phyloP scores from a whole-genome alignment of 2,329 filamentous ascomycete genomes.

The Cryoendolithus antarcticus region DNA sequence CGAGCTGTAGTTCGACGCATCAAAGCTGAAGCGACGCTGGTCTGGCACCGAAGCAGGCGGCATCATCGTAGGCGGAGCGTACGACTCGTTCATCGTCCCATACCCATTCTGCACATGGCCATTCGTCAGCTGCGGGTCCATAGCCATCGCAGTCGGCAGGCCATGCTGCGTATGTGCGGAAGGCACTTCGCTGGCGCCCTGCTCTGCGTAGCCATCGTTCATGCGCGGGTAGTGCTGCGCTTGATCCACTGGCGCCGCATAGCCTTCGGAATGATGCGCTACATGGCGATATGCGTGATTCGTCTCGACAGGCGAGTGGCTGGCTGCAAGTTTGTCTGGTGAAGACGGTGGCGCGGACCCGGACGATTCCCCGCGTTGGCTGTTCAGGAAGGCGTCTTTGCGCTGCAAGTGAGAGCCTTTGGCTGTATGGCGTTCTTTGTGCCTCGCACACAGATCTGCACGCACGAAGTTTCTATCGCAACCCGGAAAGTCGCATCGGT shows the following conservation, averaged over 20 bases:
- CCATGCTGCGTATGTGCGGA: too few species aligned
- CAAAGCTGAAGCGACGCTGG: conserved; percentile 15
- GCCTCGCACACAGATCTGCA: conserved; percentile 73
- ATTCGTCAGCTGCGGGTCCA: conserved; percentile 2
- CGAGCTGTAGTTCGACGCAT: conserved; percentile 8
- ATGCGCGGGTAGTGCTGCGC: too few species aligned
- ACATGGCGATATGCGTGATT: neutral
- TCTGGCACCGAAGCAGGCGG: conserved; percentile 3
- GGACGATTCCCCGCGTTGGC: conserved; percentile 8
- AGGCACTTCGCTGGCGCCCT: too few species aligned
- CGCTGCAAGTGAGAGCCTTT: conserved; percentile 66
- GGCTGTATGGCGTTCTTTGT: conserved; percentile 37
- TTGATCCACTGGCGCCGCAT: too few species aligned
- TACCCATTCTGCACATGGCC: neutral
- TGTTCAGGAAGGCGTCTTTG: conserved; percentile 54
- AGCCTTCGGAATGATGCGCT: neutral
- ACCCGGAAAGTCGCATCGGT: conserved; percentile 81
- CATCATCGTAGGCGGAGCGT: conserved; percentile 3
- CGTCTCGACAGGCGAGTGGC: conserved; percentile 8
- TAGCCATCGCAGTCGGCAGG: too few species aligned
- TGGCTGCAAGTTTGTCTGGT: conserved; percentile 7
- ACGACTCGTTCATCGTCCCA: conserved; percentile 2
- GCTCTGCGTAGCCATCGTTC: too few species aligned
- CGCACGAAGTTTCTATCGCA: conserved; percentile 86
- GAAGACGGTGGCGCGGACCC: conserved; percentile 8